These are phyloP conservation scores for Cymbopogon citratus DNA, from an alignment of 176 grass and related monocot species.

Conservation along the genomic window DNA sequence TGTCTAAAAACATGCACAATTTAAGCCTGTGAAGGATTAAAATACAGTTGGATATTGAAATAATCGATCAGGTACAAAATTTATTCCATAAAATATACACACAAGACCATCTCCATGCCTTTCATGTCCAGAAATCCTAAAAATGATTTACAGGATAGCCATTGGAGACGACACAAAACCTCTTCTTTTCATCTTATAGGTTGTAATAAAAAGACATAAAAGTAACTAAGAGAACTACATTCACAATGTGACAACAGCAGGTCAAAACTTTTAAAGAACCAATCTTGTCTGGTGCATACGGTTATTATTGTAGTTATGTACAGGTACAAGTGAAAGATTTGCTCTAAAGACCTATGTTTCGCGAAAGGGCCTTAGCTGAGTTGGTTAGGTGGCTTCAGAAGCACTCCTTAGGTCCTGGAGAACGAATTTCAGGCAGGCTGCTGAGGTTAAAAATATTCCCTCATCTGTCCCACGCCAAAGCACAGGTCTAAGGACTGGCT, in stretches of 20 bases:
- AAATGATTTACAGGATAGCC: neutral
- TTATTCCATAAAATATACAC: too few species aligned
- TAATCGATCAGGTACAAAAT: too few species aligned
- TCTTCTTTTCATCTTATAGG: neutral
- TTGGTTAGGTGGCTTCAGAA: neutral
- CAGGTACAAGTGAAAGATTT: neutral
- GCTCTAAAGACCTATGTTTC: neutral
- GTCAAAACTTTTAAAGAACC: neutral
- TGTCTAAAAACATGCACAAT: too few species aligned
- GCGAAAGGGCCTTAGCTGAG: neutral
- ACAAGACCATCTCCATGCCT: too few species aligned
- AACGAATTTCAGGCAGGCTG: neutral
- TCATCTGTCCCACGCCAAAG: neutral
- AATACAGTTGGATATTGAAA: too few species aligned
- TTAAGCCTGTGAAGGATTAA: too few species aligned
- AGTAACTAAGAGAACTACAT: neutral
- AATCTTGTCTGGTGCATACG: neutral
- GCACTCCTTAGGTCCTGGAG: neutral
- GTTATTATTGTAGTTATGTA: neutral
- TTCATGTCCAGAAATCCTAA: neutral
- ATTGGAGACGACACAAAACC: neutral
- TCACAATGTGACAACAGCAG: neutral
- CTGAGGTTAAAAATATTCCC: neutral
- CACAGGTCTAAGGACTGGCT: too few species aligned
- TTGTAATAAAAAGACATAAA: neutral